Evolutionary conservation across 2,329 filamentous ascomycete species (phyloP).

Genomic region (Pezicula carpinea): DNA sequence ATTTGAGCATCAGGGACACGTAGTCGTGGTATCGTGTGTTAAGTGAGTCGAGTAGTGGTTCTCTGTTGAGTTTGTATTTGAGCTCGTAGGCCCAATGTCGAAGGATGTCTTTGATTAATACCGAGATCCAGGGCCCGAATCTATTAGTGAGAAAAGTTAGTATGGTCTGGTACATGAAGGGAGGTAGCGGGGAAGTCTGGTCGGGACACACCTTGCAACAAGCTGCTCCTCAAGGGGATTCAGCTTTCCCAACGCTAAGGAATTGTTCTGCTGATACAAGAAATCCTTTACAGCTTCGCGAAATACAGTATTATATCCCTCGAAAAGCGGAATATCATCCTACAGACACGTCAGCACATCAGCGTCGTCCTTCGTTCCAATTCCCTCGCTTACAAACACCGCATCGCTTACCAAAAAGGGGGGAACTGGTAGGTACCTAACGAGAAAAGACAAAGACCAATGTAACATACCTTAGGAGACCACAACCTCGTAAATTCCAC

Average conservation of each 20-base stretch:
- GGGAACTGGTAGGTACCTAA: neutral
- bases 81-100: slow-evolving; percentile 3
- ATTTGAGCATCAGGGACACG: slow-evolving; percentile 7
- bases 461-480: neutral
- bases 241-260: neutral
- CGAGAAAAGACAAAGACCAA: neutral
- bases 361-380: neutral
- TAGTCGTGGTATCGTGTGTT: slow-evolving; percentile 7
- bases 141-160: neutral
- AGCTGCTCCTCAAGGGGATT: slow-evolving; percentile 4
- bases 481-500: neutral
- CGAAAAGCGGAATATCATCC: slow-evolving; percentile 1
- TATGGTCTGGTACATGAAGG: neutral
- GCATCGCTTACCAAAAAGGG: no score
- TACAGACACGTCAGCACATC: neutral
- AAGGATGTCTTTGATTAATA: slow-evolving; percentile 5
- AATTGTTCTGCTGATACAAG: neutral
- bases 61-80: neutral
- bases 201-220: neutral
- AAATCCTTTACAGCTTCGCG: slow-evolving; percentile 6
- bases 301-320: slow-evolving; percentile 1
- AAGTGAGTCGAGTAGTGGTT: slow-evolving; percentile 3
- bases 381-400: no score
- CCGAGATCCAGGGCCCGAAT: slow-evolving; percentile 1
- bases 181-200: neutral